Conservation (phyloP, 352 stramenopile species). For the Pythium grandisporangium region DNA sequence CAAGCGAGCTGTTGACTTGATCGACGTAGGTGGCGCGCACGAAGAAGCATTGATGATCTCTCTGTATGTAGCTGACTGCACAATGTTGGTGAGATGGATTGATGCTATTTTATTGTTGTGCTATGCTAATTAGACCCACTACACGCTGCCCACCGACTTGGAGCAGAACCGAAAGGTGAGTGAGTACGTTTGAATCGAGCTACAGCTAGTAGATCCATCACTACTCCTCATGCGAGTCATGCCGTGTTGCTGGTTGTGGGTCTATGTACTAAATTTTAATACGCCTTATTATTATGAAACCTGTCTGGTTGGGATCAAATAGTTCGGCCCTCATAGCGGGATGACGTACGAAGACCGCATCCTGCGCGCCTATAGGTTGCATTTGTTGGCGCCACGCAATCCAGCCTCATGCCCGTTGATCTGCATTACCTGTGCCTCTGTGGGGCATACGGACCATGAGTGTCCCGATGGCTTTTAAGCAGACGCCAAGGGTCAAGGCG, state of each 20-base stretch:
- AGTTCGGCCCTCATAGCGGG: constrained; percentile 57
- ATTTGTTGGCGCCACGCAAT: constrained; percentile 24
- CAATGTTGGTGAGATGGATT: too few species aligned
- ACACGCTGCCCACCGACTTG: constrained; percentile 29
- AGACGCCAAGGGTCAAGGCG: background rate
- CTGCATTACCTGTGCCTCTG: constrained; percentile 37
- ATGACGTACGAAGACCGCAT: constrained; percentile 48
- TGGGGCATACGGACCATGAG: constrained; percentile 34
- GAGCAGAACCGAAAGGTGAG: constrained; percentile 34
- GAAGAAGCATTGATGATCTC: too few species aligned
- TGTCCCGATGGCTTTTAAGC: constrained; percentile 55
- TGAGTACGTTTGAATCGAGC: background rate
- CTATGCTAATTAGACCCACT: too few species aligned
- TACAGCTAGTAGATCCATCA: too few species aligned
- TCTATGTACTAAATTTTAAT: too few species aligned
- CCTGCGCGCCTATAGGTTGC: constrained; percentile 43
- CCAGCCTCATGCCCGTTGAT: constrained; percentile 26
- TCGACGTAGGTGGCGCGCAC: too few species aligned
- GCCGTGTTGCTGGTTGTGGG: too few species aligned
- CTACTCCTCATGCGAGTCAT: too few species aligned
- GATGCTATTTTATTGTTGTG: too few species aligned
- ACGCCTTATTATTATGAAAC: too few species aligned
- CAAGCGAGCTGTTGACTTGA: constrained; percentile 23
- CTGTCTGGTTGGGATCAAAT: background rate
- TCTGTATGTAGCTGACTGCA: too few species aligned